Evolutionary conservation across 208 protist species (phyloP).

Genomic region (Angomonas desouzai): DNA sequence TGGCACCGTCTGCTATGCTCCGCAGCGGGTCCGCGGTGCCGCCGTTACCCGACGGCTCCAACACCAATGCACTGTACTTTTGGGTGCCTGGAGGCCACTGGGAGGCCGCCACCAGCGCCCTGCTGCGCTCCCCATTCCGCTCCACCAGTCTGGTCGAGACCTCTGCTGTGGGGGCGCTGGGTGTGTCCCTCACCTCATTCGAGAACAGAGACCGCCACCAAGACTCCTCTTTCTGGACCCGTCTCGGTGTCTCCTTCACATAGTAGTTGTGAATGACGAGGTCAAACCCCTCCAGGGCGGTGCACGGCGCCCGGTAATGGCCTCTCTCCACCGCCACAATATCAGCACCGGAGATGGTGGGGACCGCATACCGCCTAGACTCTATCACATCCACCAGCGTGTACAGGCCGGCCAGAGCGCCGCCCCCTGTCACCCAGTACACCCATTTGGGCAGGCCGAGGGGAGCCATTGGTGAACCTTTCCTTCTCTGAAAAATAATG

Average conservation of each 20-base stretch:
- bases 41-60: slow-evolving; percentile 36
- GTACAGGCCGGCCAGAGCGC: slow-evolving; percentile 14
- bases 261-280: slow-evolving; percentile 82
- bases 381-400: slow-evolving; percentile 17
- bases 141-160: slow-evolving; percentile 17
- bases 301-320: slow-evolving; percentile 54
- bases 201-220: slow-evolving; percentile 21
- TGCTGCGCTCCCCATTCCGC: slow-evolving; percentile 12
- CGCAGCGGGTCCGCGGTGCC: slow-evolving; percentile 23
- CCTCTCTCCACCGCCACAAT: slow-evolving; percentile 50
- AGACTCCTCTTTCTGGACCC: neutral
- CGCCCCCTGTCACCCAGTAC: slow-evolving; percentile 13
- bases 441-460: slow-evolving; percentile 12
- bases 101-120: slow-evolving; percentile 16
- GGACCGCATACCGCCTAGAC: slow-evolving; percentile 26
- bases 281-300: slow-evolving; percentile 54
- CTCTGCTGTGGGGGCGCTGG: neutral
- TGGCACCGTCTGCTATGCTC: slow-evolving; percentile 49
- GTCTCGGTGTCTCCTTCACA: slow-evolving; percentile 13
- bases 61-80: slow-evolving; percentile 68
- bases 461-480: neutral
- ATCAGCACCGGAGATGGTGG: slow-evolving; percentile 35
- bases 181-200: slow-evolving; percentile 20
- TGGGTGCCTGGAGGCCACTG: slow-evolving; percentile 53
- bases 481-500: neutral